Evolutionary conservation across 257 asterid genomes (phyloP).

Genomic region (Capsicum chinense): DNA sequence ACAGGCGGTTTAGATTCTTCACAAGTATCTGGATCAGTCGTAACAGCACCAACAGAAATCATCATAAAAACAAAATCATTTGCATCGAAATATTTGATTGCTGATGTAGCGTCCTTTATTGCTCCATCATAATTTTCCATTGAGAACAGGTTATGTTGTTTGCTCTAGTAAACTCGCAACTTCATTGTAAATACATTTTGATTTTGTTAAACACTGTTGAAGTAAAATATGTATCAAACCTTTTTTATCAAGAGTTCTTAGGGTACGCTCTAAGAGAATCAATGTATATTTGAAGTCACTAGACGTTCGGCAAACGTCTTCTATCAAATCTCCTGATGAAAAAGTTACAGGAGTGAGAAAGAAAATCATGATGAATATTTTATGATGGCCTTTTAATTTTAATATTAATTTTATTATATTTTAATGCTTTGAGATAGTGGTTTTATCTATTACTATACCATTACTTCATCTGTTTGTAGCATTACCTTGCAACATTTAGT

Average conservation of each 20-base stretch:
- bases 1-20: not conserved
- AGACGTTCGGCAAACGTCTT: not conserved
- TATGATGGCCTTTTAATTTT: too few species aligned
- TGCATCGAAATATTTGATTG: not conserved
- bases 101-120: not conserved
- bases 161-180: not conserved
- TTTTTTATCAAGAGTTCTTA: not conserved
- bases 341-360: not conserved
- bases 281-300: not conserved
- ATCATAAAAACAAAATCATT: not conserved
- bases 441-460: too few species aligned
- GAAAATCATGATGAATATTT: not conserved
- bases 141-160: not conserved
- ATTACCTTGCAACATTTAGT: too few species aligned
- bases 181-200: not conserved
- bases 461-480: too few species aligned
- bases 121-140: not conserved
- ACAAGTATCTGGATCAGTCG: not conserved
- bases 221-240: not conserved
- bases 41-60: not conserved
- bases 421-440: too few species aligned
- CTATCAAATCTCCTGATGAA: not conserved
- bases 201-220: not conserved
- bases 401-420: too few species aligned
- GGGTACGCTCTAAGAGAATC: not conserved